Conservation (phyloP, 1,284 basidiomycete genomes). For the Puccinia horiana region DNA sequence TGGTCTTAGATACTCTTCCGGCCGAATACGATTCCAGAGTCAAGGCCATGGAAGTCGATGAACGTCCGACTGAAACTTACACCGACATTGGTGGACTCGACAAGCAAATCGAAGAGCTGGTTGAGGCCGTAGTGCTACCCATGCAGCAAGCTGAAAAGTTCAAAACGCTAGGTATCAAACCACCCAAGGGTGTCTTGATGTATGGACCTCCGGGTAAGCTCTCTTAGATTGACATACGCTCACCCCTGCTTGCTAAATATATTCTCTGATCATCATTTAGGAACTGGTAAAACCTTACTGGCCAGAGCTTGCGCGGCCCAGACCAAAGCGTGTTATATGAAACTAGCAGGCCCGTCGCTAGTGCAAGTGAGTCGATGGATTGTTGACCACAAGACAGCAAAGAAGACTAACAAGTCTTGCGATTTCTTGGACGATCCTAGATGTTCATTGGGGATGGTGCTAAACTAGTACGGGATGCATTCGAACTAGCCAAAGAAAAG, state of each 20-base stretch:
- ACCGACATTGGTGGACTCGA: constrained; percentile 77
- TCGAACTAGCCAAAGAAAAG: constrained; percentile 95
- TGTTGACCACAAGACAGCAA: neutral
- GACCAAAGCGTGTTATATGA: constrained; percentile 77
- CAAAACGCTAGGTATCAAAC: constrained; percentile 76
- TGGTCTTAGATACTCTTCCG: constrained; percentile 84
- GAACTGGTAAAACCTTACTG: constrained; percentile 75
- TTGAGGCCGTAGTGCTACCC: constrained; percentile 76
- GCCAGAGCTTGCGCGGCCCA: constrained; percentile 77
- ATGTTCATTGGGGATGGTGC: constrained; percentile 90
- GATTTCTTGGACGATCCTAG: no score
- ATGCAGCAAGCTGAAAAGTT: constrained; percentile 81
- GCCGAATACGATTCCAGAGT: constrained; percentile 76
- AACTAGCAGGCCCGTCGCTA: constrained; percentile 74
- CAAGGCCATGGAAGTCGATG: constrained; percentile 91
- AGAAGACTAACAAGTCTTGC: neutral
- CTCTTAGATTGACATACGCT: no score
- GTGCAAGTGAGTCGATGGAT: constrained; percentile 63
- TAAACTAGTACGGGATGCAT: constrained; percentile 94
- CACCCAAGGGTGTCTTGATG: constrained; percentile 77
- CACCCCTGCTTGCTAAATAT: neutral
- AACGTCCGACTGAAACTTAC: constrained; percentile 75
- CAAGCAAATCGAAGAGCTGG: constrained; percentile 78
- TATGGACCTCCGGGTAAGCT: constrained; percentile 74
- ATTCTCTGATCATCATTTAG: constrained; percentile 57